phyloP scores from a whole-genome alignment of 1,139 yeast genomes.

The Zhuliangozyma blackwelliae region DNA sequence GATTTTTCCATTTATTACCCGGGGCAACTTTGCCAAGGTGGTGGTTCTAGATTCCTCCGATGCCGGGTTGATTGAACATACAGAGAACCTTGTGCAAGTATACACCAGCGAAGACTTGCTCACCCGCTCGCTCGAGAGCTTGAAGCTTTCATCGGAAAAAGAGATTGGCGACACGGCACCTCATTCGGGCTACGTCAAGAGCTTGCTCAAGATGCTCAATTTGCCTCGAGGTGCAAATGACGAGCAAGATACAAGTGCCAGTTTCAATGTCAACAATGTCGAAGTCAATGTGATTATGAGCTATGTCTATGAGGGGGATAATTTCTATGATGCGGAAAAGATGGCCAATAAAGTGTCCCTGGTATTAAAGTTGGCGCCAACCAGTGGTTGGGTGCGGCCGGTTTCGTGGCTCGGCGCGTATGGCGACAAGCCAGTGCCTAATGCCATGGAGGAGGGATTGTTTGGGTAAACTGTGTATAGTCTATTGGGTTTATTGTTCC shows the following conservation, averaged over 20 bases:
- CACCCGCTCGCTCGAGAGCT: slow-evolving; percentile 26
- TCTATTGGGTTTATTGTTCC: background rate
- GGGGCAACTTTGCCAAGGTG: slow-evolving; percentile 40
- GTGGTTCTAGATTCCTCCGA: slow-evolving; percentile 70
- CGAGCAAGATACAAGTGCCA: background rate
- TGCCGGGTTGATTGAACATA: slow-evolving; percentile 44
- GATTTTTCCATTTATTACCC: slow-evolving; percentile 45
- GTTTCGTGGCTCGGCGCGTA: slow-evolving; percentile 83
- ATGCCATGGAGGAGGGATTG: slow-evolving; percentile 72
- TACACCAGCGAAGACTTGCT: slow-evolving; percentile 33
- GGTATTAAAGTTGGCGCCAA: slow-evolving; percentile 21
- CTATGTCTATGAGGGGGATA: slow-evolving; percentile 87
- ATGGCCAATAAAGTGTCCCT: slow-evolving; percentile 42
- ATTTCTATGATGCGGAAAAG: slow-evolving; percentile 63
- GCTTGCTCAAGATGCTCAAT: slow-evolving; percentile 9
- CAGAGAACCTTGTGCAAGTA: slow-evolving; percentile 24
- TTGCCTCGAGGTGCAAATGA: slow-evolving; percentile 4
- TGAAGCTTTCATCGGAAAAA: slow-evolving; percentile 14
- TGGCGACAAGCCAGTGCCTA: slow-evolving; percentile 65
- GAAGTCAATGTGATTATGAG: slow-evolving; percentile 19
- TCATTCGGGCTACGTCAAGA: slow-evolving; percentile 15
- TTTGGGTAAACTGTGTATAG: slow-evolving; percentile 42
- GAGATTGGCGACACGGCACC: slow-evolving; percentile 7
- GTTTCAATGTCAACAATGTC: slow-evolving; percentile 1
- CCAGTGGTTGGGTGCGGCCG: slow-evolving; percentile 48